Evolutionary conservation across 352 stramenopile species (phyloP).

Genomic region (Hyaloperonospora brassicae): DNA sequence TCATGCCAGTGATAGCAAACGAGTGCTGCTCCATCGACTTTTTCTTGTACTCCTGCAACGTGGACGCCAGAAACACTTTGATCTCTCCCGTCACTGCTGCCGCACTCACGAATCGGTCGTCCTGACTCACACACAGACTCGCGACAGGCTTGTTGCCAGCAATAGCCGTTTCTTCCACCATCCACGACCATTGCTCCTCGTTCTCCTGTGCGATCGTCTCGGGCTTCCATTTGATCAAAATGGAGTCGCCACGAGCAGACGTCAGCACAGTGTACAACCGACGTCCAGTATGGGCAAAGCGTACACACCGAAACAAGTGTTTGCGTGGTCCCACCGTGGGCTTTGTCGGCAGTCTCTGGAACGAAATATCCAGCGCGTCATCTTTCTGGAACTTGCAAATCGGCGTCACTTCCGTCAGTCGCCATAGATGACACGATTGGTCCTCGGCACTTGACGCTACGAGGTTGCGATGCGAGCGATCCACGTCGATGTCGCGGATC

Average conservation of each 20-base stretch:
- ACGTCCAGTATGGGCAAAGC: conserved; percentile 63
- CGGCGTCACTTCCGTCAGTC: conserved; percentile 52
- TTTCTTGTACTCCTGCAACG: conserved; percentile 46
- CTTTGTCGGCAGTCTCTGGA: conserved; percentile 43
- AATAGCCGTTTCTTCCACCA: conserved; percentile 40
- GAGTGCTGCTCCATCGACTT: conserved; percentile 51
- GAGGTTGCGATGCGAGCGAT: conserved; percentile 71
- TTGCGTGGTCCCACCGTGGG: conserved; percentile 38
- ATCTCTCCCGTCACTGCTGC: conserved; percentile 70
- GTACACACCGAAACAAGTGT: conserved; percentile 76
- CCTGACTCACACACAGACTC: conserved; percentile 66
- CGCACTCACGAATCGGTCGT: conserved; percentile 63
- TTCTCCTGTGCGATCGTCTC: conserved; percentile 57
- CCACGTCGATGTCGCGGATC: conserved; percentile 76
- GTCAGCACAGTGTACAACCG: conserved; percentile 70
- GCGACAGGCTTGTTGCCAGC: conserved; percentile 65
- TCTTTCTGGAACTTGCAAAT: conserved; percentile 73
- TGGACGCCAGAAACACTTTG: conserved; percentile 45
- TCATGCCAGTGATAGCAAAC: conserved; percentile 82
- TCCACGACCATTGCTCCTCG: conserved; percentile 66
- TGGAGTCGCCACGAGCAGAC: conserved; percentile 59
- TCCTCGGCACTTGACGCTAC: conserved; percentile 72
- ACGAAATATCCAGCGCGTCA: conserved; percentile 58
- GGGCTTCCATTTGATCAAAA: conserved; percentile 77
- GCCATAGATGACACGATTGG: conserved; percentile 73